Conservation (phyloP, 2,329 filamentous ascomycete genomes). For the Aureobasidium sp. region DNA sequence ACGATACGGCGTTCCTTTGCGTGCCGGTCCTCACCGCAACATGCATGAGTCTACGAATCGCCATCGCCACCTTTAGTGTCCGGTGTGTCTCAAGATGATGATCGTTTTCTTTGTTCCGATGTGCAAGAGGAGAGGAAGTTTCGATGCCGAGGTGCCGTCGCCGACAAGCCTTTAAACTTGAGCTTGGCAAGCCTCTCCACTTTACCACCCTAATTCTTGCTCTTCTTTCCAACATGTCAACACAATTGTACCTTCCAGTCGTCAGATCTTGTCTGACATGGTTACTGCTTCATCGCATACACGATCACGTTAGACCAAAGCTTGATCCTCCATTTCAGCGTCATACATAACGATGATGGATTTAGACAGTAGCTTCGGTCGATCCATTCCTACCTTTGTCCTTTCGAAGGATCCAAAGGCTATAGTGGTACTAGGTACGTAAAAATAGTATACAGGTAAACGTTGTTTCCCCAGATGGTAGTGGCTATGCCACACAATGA, state of each 20-base stretch:
- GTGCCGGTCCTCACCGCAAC: background rate
- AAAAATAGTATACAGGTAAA: slow-evolving; percentile 2
- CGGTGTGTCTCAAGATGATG: background rate
- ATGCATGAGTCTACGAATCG: background rate
- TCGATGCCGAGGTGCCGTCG: background rate
- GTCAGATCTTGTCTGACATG: too few species aligned
- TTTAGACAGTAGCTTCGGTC: background rate
- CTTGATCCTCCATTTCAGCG: background rate
- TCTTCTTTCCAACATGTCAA: background rate
- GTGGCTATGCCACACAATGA: background rate
- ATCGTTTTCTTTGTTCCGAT: background rate
- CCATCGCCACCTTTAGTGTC: background rate
- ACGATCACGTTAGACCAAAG: background rate
- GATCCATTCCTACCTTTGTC: background rate
- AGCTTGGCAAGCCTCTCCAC: background rate
- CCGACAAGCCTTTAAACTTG: background rate
- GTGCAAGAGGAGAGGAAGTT: background rate
- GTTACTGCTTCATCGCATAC: background rate
- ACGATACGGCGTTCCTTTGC: background rate
- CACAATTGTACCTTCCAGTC: background rate
- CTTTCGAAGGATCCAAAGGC: background rate
- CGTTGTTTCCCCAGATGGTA: too few species aligned
- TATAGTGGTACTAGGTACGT: background rate
- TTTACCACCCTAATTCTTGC: background rate
- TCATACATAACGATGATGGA: too few species aligned